Evolutionary conservation across 257 asterid genomes (phyloP), one percentile per base, ranked within the genome.

Genomic region (Capsicum rhomboideum): DNA sequence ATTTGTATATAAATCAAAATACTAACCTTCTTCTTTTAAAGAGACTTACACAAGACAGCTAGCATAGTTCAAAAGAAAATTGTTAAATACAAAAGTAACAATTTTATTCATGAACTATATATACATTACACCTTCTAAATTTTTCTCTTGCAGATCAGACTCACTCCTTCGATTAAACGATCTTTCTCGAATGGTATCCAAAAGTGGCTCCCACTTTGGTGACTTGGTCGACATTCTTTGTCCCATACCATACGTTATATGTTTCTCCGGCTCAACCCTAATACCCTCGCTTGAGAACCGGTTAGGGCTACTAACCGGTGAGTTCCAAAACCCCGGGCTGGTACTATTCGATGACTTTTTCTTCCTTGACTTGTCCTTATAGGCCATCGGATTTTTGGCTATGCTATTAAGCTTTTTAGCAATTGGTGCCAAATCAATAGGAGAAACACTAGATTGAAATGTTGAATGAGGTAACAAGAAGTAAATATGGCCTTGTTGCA

Each of bases 151-250:
- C 81, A 93, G 31, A 83, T 91, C 92, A 0, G 93, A 93, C 78
- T 90, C 96, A 58, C 90, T 91, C 55, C 92, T 85, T 67, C 90
- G 37, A 59, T 87, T 81, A 18, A 92, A 90, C 7, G 94, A 91
- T 55, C 80, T 85, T 83, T 91, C 97, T 28, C 89, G 82, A 29
- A 93, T 92, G 0, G 94, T 90, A 1, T 89, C 87, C 84, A 93
- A 75, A 85, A 89, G 34, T 13, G 97, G 96, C 88, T 91, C 90
- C 97, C 96, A 92, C 0, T 89, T 67, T 63, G 83, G 61, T 23
- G 83, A 86, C 34, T 86, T 88, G 8, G 83, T 49, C 0, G 85
- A 79, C 13, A 3, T 49, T 55, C 29, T 55, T 29, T 66, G 46
- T 21, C 80, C 66, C 86, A 79, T 2, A 21, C 9, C 56, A 28